Conservation (phyloP, 345 rosid species). For the Linum usitatissimum region DNA sequence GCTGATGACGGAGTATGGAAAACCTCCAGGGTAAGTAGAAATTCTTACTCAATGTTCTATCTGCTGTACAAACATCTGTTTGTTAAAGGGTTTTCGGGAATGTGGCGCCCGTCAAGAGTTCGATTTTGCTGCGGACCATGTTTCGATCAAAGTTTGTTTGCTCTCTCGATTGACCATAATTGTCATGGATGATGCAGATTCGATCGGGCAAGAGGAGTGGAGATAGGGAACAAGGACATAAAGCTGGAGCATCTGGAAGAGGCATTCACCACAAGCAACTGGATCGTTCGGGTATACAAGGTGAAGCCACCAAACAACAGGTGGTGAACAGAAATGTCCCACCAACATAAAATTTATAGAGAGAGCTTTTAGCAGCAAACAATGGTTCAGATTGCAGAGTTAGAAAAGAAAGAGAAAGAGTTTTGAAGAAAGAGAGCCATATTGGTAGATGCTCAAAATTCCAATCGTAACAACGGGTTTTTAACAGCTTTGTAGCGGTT, state of each 20-base stretch:
- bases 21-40: conserved; percentile 75
- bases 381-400: background rate
- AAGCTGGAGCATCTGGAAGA: conserved; percentile 91
- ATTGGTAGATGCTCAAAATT: too few relatives aligned
- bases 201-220: conserved; percentile 96
- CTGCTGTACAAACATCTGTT: background rate
- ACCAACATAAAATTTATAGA: too few relatives aligned
- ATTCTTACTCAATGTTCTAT: background rate
- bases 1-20: conserved; percentile 82
- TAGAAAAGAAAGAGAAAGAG: background rate
- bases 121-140: background rate
- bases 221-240: conserved; percentile 89
- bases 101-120: too few relatives aligned
- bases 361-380: background rate
- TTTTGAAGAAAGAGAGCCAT: too few relatives aligned
- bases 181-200: too few relatives aligned
- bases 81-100: background rate
- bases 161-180: too few relatives aligned
- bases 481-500: too few relatives aligned
- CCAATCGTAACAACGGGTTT: too few relatives aligned
- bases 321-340: conserved; percentile 36
- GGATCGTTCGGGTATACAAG: conserved; percentile 95
- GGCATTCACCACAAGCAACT: conserved; percentile 93
- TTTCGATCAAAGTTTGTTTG: too few relatives aligned
- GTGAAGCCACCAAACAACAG: conserved; percentile 93